Percentiles rank a stretch among this genome's conserved stretches.
phyloP scores from a whole-genome alignment of 2,329 filamentous ascomycete species.

The Pleurostoma richardsiae region DNA sequence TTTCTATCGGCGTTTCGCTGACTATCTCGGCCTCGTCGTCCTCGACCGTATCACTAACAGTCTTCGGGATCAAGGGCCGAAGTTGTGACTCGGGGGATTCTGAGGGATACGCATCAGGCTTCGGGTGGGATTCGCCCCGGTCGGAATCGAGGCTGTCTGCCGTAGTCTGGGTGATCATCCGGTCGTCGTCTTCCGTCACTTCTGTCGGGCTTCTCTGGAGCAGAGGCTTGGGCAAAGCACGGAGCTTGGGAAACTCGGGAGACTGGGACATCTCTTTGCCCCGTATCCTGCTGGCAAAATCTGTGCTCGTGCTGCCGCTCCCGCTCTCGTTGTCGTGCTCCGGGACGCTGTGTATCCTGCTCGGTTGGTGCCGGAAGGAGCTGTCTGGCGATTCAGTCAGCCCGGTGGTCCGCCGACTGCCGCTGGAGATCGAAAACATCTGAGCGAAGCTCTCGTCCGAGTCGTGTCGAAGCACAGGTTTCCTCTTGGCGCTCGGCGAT shows the following conservation, averaged over 20 bases:
- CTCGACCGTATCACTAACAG: no score
- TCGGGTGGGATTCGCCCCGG: conserved; percentile 5
- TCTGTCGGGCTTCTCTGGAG: conserved; percentile 8
- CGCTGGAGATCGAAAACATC: conserved; percentile 54
- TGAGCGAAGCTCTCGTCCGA: conserved; percentile 55
- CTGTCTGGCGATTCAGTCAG: conserved; percentile 29
- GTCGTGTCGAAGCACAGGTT: conserved; percentile 38
- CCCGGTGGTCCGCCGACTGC: conserved; percentile 32
- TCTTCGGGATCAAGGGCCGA: no score
- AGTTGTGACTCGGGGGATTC: not conserved
- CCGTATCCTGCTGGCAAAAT: conserved; percentile 41
- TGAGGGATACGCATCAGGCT: conserved; percentile 5
- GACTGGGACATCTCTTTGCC: conserved; percentile 29
- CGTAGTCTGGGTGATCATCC: conserved; percentile 41
- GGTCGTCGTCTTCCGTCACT: conserved; percentile 20
- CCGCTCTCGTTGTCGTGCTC: conserved; percentile 12
- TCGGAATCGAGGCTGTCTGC: conserved; percentile 17
- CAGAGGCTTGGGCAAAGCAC: not conserved
- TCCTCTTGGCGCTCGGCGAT: conserved; percentile 22
- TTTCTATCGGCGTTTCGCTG: conserved; percentile 26
- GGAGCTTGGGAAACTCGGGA: conserved; percentile 4
- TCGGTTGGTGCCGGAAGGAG: conserved; percentile 9
- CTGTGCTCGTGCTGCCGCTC: conserved; percentile 24
- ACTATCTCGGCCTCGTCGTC: no score
- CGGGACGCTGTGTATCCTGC: conserved; percentile 7